Percentiles rank a stretch among this genome's conserved stretches.
Evolutionary conservation across 805 yeast genomes (phyloP).

Genomic region (Zygoascus ofunaensis): DNA sequence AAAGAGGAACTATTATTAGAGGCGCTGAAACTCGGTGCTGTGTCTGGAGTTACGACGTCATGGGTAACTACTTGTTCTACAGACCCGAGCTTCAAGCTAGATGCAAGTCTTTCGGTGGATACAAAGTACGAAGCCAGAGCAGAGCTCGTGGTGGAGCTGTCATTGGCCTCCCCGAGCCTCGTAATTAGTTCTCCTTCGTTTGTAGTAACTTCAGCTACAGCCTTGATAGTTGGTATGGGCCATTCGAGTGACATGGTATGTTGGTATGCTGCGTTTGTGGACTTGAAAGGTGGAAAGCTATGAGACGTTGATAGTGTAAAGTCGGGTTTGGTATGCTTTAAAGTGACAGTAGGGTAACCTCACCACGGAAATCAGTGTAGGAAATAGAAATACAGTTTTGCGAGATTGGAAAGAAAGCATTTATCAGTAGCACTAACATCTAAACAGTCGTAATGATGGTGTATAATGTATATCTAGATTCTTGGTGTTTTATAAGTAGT

Average conservation of each 20-base stretch:
- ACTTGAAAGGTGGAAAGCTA: too few relatives aligned
- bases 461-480: too few relatives aligned
- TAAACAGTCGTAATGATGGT: too few relatives aligned
- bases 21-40: slow-evolving; percentile 5
- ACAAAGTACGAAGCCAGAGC: slow-evolving; percentile 12
- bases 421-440: too few relatives aligned
- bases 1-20: slow-evolving; percentile 7
- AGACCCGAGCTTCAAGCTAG: slow-evolving; percentile 15
- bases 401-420: too few relatives aligned
- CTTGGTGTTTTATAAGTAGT: too few relatives aligned
- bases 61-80: slow-evolving; percentile 8
- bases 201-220: slow-evolving; percentile 15
- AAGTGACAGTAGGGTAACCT: too few relatives aligned
- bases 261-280: too few relatives aligned
- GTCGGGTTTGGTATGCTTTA: too few relatives aligned
- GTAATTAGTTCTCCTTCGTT: slow-evolving; percentile 14
- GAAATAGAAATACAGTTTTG: too few relatives aligned
- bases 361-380: too few relatives aligned
- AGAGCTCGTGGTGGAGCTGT: slow-evolving; percentile 4
- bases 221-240: not conserved
- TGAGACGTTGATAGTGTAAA: too few relatives aligned
- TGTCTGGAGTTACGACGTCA: slow-evolving; percentile 2
- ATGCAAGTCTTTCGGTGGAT: slow-evolving; percentile 12
- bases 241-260: not conserved
- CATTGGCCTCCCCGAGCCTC: slow-evolving; percentile 1